Base-by-base conservation (phyloP, 306 rosid genomes). In the Lathyrus sativus region DNA sequence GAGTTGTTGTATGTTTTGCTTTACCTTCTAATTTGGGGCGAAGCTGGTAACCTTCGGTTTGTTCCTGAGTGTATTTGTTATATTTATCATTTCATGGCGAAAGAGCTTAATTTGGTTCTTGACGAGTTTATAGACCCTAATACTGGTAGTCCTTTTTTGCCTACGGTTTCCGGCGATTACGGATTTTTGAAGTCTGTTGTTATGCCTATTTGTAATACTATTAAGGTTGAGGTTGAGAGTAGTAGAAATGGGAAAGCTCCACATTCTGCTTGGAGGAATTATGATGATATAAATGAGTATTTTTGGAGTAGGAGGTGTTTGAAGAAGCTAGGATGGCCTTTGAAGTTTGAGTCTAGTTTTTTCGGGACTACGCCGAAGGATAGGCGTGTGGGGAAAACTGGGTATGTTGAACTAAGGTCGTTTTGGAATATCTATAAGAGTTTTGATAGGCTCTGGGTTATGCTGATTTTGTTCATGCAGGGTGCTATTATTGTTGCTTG, bases 241-340 rank as follows among this genome's bases (percentile, higher is more conserved):
- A 89, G 98, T 51, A 78, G 90, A 63, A 82, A 86, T 81, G 98
- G 98, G n/a, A 83, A 73, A 49, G 92, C 92, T 3, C 98, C 96
- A 1, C 98, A 92, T 64, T 87, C 96, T 55, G 98, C 96, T 1
- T 92, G 98, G 98, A 80, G 98, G 65, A 92, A 92, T 60, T 92
- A 92, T 61, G 98, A 92, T 67, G 98, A 92, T 18, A 75, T 92
- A 1, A 92, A 92, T 18, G 98, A 92, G 75, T 92, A 86, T 14
- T 92, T 92, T 39, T 92, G 98, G 98, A 86, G 92, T 50, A 77
- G 86, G 82, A 87, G 95, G 85, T 92, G 98, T 74, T 87, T 92
- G 55, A 70, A 65, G 60, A 86, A 26, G 49, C 80, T 92, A 1
- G 44, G 55, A 11, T 92, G 98, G 98, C 98, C 98, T 15, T 5